Percentiles rank a stretch among this genome's conserved stretches.
phyloP scores from a whole-genome alignment of 768 basidiomycete genomes.

The Russula foetens region DNA sequence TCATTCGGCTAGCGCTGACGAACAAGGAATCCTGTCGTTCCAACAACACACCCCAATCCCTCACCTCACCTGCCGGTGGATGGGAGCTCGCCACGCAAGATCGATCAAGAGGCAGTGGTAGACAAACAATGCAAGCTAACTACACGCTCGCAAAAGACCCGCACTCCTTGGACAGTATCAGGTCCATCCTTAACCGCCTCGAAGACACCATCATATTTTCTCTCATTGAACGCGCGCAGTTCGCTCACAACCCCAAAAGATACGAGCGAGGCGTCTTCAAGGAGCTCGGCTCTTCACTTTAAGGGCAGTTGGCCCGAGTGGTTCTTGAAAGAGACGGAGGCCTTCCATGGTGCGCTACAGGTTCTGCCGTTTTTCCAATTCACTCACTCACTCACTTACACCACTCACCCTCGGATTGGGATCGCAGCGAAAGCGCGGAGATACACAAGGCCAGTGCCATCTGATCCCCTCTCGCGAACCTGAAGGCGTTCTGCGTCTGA shows the following conservation, averaged over 20 bases:
- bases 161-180: conserved; percentile 76
- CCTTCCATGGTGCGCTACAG: conserved; percentile 80
- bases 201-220: conserved; percentile 99
- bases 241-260: conserved; percentile 86
- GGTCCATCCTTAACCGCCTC: conserved; percentile 77
- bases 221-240: conserved; percentile 95
- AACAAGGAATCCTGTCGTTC: too few relatives aligned
- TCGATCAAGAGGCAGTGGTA: too few relatives aligned
- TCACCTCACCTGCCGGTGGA: too few relatives aligned
- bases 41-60: too few relatives aligned
- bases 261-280: conserved; percentile 75
- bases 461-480: not conserved
- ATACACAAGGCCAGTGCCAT: conserved; percentile 69
- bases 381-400: too few relatives aligned
- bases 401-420: not conserved
- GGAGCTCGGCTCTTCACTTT: conserved; percentile 71
- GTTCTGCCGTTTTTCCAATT: not conserved
- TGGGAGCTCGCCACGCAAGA: too few relatives aligned
- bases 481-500: not conserved
- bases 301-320: conserved; percentile 91
- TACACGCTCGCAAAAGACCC: conserved; percentile 66
- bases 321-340: conserved; percentile 94
- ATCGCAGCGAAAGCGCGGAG: conserved; percentile 84
- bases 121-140: conserved; percentile 46
- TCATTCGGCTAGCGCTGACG: too few relatives aligned